Conservation (phyloP, 495 filamentous ascomycete species). For the Penicillium diatomitis region DNA sequence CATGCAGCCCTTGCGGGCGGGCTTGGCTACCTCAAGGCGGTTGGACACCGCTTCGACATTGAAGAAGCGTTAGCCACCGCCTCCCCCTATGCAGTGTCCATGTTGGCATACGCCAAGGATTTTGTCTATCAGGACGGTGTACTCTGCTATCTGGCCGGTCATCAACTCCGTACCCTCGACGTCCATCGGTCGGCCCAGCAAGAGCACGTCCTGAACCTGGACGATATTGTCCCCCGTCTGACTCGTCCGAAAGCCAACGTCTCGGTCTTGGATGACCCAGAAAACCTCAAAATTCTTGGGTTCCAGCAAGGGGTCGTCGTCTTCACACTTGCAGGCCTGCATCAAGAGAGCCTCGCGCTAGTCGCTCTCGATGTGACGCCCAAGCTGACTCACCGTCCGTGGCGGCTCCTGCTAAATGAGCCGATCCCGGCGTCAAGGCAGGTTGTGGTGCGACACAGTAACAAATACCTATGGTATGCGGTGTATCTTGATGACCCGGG, state of each 20-base stretch:
- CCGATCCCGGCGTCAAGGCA: conserved; percentile 6
- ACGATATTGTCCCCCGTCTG: conserved; percentile 32
- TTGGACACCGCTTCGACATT: conserved; percentile 52
- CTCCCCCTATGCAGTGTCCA: conserved; percentile 49
- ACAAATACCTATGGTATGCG: conserved; percentile 58
- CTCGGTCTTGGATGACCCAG: conserved; percentile 16
- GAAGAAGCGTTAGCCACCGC: conserved; percentile 53
- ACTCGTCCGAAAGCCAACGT: conserved; percentile 6
- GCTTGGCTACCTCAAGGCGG: conserved; percentile 43
- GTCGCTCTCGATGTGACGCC: conserved; percentile 47
- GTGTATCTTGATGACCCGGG: conserved; percentile 20
- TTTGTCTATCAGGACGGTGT: conserved; percentile 57
- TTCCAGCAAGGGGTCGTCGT: conserved; percentile 54
- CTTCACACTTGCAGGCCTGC: conserved; percentile 32
- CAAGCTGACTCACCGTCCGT: conserved; percentile 18
- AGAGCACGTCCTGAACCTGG: conserved; percentile 53
- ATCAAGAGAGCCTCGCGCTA: conserved; percentile 39
- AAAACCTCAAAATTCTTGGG: conserved; percentile 50
- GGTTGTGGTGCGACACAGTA: conserved; percentile 58
- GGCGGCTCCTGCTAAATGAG: conserved; percentile 21
- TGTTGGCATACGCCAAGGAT: conserved; percentile 49
- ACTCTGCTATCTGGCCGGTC: conserved; percentile 49
- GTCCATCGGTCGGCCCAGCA: conserved; percentile 40
- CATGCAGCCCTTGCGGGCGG: conserved; percentile 34
- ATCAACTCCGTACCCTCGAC: conserved; percentile 55